Percentiles rank a stretch among this genome's conserved stretches.
Conservation (phyloP, 495 filamentous ascomycete species). For the Penicillium macrosclerotiorum region DNA sequence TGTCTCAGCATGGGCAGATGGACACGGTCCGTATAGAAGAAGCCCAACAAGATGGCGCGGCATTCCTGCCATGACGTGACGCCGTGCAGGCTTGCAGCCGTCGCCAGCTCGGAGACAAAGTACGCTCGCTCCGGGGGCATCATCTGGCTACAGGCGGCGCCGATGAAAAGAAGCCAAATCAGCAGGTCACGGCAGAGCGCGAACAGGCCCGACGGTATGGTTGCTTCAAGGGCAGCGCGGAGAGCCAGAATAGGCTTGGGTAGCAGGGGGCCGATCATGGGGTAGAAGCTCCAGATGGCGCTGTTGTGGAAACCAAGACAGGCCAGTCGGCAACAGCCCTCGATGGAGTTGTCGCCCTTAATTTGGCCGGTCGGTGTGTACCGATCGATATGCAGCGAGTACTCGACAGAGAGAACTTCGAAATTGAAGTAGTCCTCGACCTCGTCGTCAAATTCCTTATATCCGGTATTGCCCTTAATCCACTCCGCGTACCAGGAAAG, state of each 20-base stretch:
- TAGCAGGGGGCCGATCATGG: conserved; percentile 37
- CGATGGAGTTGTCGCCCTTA: conserved; percentile 50
- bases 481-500: conserved; percentile 45
- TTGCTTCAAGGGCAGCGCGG: conserved; percentile 36
- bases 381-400: conserved; percentile 41
- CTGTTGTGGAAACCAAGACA: conserved; percentile 47
- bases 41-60: conserved; percentile 33
- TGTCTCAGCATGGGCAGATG: conserved; percentile 33
- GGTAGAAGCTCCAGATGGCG: conserved; percentile 48
- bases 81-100: conserved; percentile 29
- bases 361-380: conserved; percentile 63
- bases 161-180: conserved; percentile 44
- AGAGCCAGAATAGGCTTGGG: conserved; percentile 39
- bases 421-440: conserved; percentile 48
- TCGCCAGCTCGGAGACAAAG: conserved; percentile 37
- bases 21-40: conserved; percentile 43
- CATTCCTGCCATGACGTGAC: conserved; percentile 40
- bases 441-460: conserved; percentile 38
- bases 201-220: conserved; percentile 36
- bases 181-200: conserved; percentile 37
- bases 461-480: conserved; percentile 33
- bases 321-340: conserved; percentile 43
- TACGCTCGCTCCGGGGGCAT: conserved; percentile 31
- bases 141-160: conserved; percentile 33
- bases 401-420: conserved; percentile 45